Conservation (phyloP, 139 green algal species). For the Micractinium sp. region DNA sequence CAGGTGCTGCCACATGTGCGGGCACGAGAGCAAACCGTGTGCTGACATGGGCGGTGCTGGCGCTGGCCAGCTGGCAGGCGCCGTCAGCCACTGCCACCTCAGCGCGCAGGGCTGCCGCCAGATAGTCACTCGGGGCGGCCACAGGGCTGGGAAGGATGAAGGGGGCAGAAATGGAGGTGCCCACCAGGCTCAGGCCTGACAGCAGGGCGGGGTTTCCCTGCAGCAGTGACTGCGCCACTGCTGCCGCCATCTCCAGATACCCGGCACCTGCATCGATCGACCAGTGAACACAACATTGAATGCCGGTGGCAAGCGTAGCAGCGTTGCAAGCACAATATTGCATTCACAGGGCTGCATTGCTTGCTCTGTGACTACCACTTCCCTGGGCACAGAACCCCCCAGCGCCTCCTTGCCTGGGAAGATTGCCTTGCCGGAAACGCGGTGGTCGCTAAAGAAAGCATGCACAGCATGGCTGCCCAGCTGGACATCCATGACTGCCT, state of each 20-base stretch:
- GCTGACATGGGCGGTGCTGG: slow-evolving; percentile 41
- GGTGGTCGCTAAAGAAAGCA: slow-evolving; percentile 80
- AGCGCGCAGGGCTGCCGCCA: background rate
- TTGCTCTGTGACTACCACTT: background rate
- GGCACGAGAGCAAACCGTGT: slow-evolving; percentile 3
- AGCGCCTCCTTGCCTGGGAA: slow-evolving; percentile 35
- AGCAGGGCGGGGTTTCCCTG: background rate
- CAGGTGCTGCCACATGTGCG: background rate
- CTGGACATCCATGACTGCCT: background rate
- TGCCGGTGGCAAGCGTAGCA: too few species aligned
- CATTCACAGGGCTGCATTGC: background rate
- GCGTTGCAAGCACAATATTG: background rate
- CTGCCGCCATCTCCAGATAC: slow-evolving; percentile 43
- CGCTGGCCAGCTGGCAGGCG: slow-evolving; percentile 8
- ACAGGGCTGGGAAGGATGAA: slow-evolving; percentile 33
- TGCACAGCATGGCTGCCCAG: slow-evolving; percentile 39
- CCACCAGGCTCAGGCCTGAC: background rate
- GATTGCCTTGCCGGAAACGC: slow-evolving; percentile 62
- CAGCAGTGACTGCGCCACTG: slow-evolving; percentile 5
- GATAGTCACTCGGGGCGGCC: background rate
- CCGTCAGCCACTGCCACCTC: slow-evolving; percentile 9
- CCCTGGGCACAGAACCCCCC: too few species aligned
- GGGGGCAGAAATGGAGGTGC: slow-evolving; percentile 36
- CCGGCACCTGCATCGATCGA: slow-evolving; percentile 32
- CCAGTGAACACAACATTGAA: background rate